Evolutionary conservation across 148 eudicot genomes (phyloP).

Genomic region (Camellia sinensis): DNA sequence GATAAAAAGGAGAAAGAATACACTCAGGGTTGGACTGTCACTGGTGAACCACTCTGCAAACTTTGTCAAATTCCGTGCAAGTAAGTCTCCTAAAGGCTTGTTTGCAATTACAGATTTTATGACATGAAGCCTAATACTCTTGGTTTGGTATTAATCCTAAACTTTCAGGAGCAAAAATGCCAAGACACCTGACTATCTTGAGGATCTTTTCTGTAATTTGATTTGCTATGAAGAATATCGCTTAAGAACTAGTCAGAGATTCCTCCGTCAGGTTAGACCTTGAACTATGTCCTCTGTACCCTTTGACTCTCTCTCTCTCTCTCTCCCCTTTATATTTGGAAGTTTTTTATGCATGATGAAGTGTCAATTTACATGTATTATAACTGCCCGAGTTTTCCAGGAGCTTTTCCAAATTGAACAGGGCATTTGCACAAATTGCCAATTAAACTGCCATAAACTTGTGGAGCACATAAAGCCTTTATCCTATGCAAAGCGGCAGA

Average conservation of each 20-base stretch:
- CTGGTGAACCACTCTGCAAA: conserved; percentile 86
- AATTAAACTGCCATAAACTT: conserved; percentile 81
- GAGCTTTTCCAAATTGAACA: conserved; percentile 80
- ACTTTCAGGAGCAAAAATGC: conserved; percentile 65
- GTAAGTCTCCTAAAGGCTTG: conserved; percentile 39
- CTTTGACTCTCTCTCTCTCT: not conserved
- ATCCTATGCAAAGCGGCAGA: conserved; percentile 51
- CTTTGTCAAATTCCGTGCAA: conserved; percentile 81
- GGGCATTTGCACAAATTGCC: conserved; percentile 84
- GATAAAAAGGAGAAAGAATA: conserved; percentile 54
- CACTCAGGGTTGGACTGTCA: conserved; percentile 65
- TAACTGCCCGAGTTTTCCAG: conserved; percentile 35
- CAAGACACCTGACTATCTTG: conserved; percentile 67
- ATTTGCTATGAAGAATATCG: conserved; percentile 76
- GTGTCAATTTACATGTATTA: not conserved
- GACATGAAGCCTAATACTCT: no score
- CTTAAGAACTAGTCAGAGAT: conserved; percentile 73
- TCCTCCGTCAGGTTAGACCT: conserved; percentile 68
- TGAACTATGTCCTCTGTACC: not conserved
- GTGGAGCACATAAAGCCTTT: conserved; percentile 66
- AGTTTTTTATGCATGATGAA: not conserved
- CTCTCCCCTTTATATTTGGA: not conserved
- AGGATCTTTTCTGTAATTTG: conserved; percentile 82
- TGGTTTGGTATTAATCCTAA: not conserved
- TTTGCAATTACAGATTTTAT: not conserved